A percentile compares a stretch with the other conserved stretches of the same genome.
These are phyloP conservation scores for Persicaria tinctoria DNA, from an alignment of 148 eudicot species.

Conservation along the genomic window DNA sequence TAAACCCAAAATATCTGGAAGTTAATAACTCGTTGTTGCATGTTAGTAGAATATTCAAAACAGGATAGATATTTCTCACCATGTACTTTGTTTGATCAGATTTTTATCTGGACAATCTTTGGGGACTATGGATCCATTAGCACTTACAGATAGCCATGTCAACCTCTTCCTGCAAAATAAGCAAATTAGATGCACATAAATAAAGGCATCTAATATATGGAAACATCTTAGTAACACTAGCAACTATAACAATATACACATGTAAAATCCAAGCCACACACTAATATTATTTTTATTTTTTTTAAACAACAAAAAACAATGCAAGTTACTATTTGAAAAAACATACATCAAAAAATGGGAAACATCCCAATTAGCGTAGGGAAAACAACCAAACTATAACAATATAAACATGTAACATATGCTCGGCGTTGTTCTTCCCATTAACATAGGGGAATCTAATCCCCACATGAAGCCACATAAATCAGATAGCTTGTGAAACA, in stretches of 20 bases:
- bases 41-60: neutral
- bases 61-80: slow-evolving; percentile 39
- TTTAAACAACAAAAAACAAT: neutral
- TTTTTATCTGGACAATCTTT: slow-evolving; percentile 65
- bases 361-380: neutral
- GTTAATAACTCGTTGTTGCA: neutral
- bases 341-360: neutral
- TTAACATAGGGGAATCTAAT: neutral
- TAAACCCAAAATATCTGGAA: neutral
- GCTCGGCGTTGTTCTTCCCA: neutral
- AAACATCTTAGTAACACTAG: neutral
- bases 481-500: neutral
- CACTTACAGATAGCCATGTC: slow-evolving; percentile 71
- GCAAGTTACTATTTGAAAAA: neutral
- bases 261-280: neutral
- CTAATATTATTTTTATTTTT: neutral
- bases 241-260: neutral
- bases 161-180: slow-evolving; percentile 47
- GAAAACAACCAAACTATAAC: neutral
- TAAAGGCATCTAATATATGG: neutral
- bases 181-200: neutral
- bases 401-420: too few relatives aligned
- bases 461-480: neutral
- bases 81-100: slow-evolving; percentile 48
- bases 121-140: slow-evolving; percentile 72